These are phyloP conservation scores for Pichia terricola DNA, from an alignment of 1,139 yeast genomes.

Conservation along the genomic window DNA sequence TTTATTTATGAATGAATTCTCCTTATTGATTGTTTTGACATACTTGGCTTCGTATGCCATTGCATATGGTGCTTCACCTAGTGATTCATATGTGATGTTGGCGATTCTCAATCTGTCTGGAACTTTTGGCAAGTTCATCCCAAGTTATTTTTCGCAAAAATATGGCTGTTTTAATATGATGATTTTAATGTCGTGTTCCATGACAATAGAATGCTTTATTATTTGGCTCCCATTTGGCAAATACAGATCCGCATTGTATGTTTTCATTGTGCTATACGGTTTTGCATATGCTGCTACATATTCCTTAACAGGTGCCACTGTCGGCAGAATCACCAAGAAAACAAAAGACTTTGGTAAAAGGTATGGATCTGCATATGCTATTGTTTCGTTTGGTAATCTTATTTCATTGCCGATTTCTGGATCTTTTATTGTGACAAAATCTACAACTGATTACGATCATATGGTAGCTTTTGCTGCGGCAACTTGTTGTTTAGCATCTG, in stretches of 20 bases:
- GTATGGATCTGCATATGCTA: slow-evolving; percentile 60
- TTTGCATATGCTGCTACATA: slow-evolving; percentile 27
- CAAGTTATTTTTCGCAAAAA: slow-evolving; percentile 45
- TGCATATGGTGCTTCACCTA: slow-evolving; percentile 40
- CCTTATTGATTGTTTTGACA: slow-evolving; percentile 24
- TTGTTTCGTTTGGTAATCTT: slow-evolving; percentile 51
- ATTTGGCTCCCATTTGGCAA: slow-evolving; percentile 49
- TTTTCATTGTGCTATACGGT: slow-evolving; percentile 33
- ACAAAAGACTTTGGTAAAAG: slow-evolving; percentile 60
- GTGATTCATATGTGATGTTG: slow-evolving; percentile 39
- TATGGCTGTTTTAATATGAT: slow-evolving; percentile 51
- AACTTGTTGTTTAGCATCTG: slow-evolving; percentile 24
- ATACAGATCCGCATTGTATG: slow-evolving; percentile 31
- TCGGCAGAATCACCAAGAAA: slow-evolving; percentile 49
- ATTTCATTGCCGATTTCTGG: slow-evolving; percentile 47
- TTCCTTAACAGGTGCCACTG: slow-evolving; percentile 30
- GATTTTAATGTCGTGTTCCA: slow-evolving; percentile 33
- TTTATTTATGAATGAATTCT: slow-evolving; percentile 22
- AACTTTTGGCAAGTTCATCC: slow-evolving; percentile 45
- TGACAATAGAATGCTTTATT: slow-evolving; percentile 29
- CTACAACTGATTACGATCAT: slow-evolving; percentile 23
- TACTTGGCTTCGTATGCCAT: slow-evolving; percentile 47
- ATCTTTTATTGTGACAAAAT: slow-evolving; percentile 32
- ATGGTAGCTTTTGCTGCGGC: slow-evolving; percentile 29
- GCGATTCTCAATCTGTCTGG: slow-evolving; percentile 54